Conservation (phyloP, 1,139 yeast genomes). For the Debaryomyces subglobosus region DNA sequence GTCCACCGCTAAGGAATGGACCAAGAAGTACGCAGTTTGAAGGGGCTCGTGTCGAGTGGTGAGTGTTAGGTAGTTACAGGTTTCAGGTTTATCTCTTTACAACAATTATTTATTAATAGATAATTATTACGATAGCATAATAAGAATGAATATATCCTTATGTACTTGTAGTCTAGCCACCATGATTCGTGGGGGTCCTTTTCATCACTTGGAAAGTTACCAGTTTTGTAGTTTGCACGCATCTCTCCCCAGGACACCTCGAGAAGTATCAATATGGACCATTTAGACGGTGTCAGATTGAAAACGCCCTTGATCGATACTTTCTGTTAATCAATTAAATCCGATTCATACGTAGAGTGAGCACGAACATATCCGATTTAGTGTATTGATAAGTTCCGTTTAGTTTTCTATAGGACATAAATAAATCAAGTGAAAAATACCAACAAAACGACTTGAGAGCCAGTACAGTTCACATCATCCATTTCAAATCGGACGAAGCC, state of each 20-base stretch:
- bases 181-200: background rate
- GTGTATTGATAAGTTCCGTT: background rate
- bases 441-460: background rate
- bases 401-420: background rate
- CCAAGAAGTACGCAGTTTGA: conserved; percentile 94
- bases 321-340: background rate
- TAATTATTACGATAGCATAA: conserved; percentile 16
- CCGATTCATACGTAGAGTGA: background rate
- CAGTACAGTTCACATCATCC: background rate
- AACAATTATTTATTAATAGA: conserved; percentile 14
- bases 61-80: conserved; percentile 9
- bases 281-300: background rate
- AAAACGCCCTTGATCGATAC: background rate
- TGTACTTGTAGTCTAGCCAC: background rate
- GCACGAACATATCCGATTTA: background rate
- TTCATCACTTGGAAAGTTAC: background rate
- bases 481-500: background rate
- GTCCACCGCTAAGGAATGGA: conserved; percentile 98
- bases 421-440: background rate
- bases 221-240: background rate
- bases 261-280: background rate
- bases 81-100: conserved; percentile 11
- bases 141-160: conserved; percentile 8
- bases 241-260: background rate
- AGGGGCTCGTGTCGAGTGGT: conserved; percentile 1